phyloP scores from a whole-genome alignment of 2,329 filamentous ascomycete genomes.

The Penicillium crustosum region DNA sequence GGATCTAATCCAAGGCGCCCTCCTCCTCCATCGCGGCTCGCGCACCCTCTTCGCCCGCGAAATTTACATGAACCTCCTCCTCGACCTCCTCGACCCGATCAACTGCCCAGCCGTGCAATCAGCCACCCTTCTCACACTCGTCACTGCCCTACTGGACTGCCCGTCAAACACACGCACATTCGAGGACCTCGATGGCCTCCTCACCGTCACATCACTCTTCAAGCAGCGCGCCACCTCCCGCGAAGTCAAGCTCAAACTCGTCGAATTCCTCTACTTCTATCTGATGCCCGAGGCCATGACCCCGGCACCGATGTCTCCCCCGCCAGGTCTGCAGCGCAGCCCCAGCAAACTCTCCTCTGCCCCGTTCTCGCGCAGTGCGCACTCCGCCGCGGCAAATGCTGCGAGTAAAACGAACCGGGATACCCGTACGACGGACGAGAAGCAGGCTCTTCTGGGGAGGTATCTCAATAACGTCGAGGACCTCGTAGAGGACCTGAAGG shows the following conservation, averaged over 20 bases:
- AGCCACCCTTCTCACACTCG: conserved; percentile 83
- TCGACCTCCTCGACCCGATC: conserved; percentile 88
- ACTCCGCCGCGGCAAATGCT: conserved; percentile 24
- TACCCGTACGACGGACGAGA: conserved; percentile 73
- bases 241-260: conserved; percentile 91
- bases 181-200: conserved; percentile 84
- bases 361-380: conserved; percentile 51
- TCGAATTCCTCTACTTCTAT: conserved; percentile 98
- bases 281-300: conserved; percentile 82
- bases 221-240: conserved; percentile 81
- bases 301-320: conserved; percentile 42
- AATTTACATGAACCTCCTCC: conserved; percentile 92
- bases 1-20: conserved; percentile 81
- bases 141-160: conserved; percentile 81
- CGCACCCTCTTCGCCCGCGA: conserved; percentile 83
- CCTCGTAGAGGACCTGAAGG: conserved; percentile 78
- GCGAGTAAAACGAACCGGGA: conserved; percentile 33
- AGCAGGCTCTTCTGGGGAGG: conserved; percentile 73
- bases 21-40: conserved; percentile 87
- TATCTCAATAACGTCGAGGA: conserved; percentile 83
- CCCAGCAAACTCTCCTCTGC: conserved; percentile 65
- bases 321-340: conserved; percentile 60
- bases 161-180: conserved; percentile 89
- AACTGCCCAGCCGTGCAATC: conserved; percentile 93
- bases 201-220: conserved; percentile 90